Evolutionary conservation across 495 filamentous ascomycete genomes (phyloP).

Genomic region (Cladorrhinum samala): DNA sequence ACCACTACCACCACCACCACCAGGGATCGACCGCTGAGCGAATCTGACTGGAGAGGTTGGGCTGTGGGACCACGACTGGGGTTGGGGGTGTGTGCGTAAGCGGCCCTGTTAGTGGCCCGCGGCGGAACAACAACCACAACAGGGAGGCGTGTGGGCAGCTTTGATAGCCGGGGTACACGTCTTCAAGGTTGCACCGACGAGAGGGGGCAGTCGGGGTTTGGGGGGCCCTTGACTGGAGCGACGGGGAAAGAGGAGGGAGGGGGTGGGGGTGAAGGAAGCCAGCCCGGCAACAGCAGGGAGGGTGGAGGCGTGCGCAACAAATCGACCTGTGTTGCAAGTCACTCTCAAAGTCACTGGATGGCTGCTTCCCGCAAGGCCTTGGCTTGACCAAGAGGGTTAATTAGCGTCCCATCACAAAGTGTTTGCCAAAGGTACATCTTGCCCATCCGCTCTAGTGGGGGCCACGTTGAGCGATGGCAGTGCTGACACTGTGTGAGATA

Average conservation of each 20-base stretch:
- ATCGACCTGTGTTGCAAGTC: neutral
- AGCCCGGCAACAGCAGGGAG: neutral
- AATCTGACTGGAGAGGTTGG: constrained; percentile 26
- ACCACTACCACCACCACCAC: constrained; percentile 1
- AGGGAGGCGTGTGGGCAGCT: constrained; percentile 22
- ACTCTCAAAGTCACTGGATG: neutral
- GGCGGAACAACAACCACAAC: constrained; percentile 17
- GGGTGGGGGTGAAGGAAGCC: neutral
- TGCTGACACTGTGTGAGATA: too few relatives aligned
- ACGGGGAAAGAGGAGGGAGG: neutral
- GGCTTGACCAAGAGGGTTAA: too few relatives aligned
- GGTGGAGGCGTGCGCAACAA: neutral
- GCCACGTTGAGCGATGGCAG: too few relatives aligned
- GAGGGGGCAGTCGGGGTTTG: neutral
- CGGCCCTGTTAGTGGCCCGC: constrained; percentile 12
- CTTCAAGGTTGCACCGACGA: constrained; percentile 19
- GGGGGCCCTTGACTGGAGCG: neutral
- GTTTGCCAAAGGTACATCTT: too few relatives aligned
- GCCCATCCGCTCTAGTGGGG: too few relatives aligned
- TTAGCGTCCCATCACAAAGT: too few relatives aligned
- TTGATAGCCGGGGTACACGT: constrained; percentile 14
- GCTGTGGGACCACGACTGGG: constrained; percentile 12
- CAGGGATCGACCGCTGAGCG: constrained; percentile 19
- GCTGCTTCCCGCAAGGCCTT: too few relatives aligned
- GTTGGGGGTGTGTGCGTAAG: constrained; percentile 17